Percentiles rank a stretch among this genome's conserved stretches.
These are phyloP conservation scores for Huiozyma sinensis DNA, from an alignment of 805 yeast genomes.

Conservation along the genomic window DNA sequence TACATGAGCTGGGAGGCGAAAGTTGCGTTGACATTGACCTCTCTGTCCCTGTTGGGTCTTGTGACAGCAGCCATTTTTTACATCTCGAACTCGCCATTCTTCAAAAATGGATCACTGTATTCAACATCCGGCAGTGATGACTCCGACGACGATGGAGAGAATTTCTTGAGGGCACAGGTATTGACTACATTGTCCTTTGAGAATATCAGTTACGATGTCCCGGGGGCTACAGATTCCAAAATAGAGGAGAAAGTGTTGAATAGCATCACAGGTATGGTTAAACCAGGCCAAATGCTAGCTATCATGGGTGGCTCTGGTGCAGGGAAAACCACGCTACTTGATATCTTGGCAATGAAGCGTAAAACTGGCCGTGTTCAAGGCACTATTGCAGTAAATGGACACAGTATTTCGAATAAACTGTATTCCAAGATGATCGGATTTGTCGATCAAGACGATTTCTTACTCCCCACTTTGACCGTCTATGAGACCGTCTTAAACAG, in stretches of 20 bases:
- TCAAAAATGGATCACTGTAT: conserved; percentile 25
- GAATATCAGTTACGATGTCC: conserved; percentile 43
- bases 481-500: conserved; percentile 90
- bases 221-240: conserved; percentile 5
- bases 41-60: conserved; percentile 30
- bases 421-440: conserved; percentile 72
- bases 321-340: conserved; percentile 89
- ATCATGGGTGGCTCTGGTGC: conserved; percentile 99
- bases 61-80: conserved; percentile 31
- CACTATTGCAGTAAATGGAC: conserved; percentile 66
- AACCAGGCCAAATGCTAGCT: conserved; percentile 84
- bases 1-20: conserved; percentile 29
- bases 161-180: conserved; percentile 37
- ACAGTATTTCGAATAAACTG: conserved; percentile 28
- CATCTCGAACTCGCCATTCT: conserved; percentile 51
- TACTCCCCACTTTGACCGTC: conserved; percentile 88
- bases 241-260: conserved; percentile 38
- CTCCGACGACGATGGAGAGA: conserved; percentile 23
- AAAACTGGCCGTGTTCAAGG: conserved; percentile 68
- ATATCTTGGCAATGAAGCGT: conserved; percentile 79
- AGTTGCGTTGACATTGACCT: conserved; percentile 32
- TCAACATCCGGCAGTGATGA: conserved; percentile 14
- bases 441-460: conserved; percentile 90
- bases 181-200: conserved; percentile 74
- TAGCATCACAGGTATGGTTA: conserved; percentile 61